Conservation (phyloP, 225 moss, liverwort and hornwort species). For the Physcomitrellopsis africana region DNA sequence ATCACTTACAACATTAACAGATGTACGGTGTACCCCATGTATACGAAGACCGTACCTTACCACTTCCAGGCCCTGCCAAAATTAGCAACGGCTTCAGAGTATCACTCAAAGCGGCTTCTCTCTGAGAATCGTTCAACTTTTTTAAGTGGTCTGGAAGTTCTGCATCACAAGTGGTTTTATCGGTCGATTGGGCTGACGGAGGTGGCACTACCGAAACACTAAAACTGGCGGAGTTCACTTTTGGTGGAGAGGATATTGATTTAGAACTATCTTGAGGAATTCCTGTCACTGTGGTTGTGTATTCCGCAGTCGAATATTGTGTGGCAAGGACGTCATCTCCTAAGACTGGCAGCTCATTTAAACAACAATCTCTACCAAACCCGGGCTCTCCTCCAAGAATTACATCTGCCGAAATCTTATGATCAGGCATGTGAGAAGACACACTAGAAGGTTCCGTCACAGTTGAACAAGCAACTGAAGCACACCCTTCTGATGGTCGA, state of each 20-base stretch:
- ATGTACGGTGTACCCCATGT: neutral
- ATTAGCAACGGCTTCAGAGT: conserved; percentile 80
- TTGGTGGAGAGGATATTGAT: conserved; percentile 18
- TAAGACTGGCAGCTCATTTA: conserved; percentile 24
- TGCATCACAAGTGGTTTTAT: conserved; percentile 31
- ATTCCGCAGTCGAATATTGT: conserved; percentile 37
- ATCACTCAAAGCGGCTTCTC: conserved; percentile 80
- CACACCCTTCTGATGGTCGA: conserved; percentile 24
- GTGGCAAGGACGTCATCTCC: conserved; percentile 34
- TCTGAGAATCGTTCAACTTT: conserved; percentile 75
- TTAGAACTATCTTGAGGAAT: conserved; percentile 20
- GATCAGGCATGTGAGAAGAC: conserved; percentile 29
- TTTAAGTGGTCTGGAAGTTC: conserved; percentile 55
- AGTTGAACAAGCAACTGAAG: conserved; percentile 26
- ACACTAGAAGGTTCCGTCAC: conserved; percentile 32
- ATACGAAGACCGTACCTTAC: conserved; percentile 64
- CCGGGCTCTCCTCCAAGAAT: conserved; percentile 18
- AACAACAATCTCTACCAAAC: conserved; percentile 17
- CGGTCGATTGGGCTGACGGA: conserved; percentile 23
- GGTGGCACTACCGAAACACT: conserved; percentile 31
- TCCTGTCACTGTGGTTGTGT: conserved; percentile 17
- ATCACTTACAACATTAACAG: neutral
- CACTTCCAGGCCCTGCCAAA: conserved; percentile 95
- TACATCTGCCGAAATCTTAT: conserved; percentile 23
- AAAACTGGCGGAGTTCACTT: conserved; percentile 17